Evolutionary conservation across 805 yeast genomes (phyloP).

Genomic region (Candida morakotiae): DNA sequence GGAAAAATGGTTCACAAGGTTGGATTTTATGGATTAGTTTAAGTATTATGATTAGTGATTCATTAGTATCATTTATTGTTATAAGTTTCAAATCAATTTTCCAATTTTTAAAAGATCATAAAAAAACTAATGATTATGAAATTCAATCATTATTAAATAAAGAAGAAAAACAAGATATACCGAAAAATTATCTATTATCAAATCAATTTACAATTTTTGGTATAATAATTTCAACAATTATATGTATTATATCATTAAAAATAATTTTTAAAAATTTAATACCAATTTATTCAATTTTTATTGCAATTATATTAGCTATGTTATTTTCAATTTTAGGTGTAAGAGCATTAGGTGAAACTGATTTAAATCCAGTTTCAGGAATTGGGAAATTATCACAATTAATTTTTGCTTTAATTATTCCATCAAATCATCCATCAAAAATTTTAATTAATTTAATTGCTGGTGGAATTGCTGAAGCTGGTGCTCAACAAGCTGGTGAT

Average conservation of each 20-base stretch:
- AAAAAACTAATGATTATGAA: slow-evolving; percentile 1
- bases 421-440: slow-evolving; percentile 70
- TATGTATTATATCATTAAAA: slow-evolving; percentile 64
- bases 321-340: slow-evolving; percentile 83
- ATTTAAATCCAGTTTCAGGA: slow-evolving; percentile 93
- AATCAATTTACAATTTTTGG: slow-evolving; percentile 53
- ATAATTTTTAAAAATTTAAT: slow-evolving; percentile 66
- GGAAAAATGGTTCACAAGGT: slow-evolving; percentile 93
- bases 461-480: slow-evolving; percentile 97
- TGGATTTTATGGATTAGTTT: slow-evolving; percentile 96
- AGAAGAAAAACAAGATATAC: slow-evolving; percentile 5
- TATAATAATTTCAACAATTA: slow-evolving; percentile 55
- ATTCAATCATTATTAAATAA: slow-evolving; percentile 2
- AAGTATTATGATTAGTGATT: slow-evolving; percentile 91
- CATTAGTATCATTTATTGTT: slow-evolving; percentile 73
- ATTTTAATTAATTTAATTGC: slow-evolving; percentile 84
- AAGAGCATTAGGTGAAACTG: slow-evolving; percentile 94
- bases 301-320: slow-evolving; percentile 72
- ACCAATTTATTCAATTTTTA: slow-evolving; percentile 64
- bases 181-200: slow-evolving; percentile 46
- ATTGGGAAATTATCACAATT: slow-evolving; percentile 92
- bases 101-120: slow-evolving; percentile 2
- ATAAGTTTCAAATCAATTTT: slow-evolving; percentile 45
- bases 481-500: slow-evolving; percentile 99
- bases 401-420: slow-evolving; percentile 77